Evolutionary conservation across 140 eudicot species (phyloP), one percentile per base, ranked within the genome.

Genomic region (Bidens hawaiensis): DNA sequence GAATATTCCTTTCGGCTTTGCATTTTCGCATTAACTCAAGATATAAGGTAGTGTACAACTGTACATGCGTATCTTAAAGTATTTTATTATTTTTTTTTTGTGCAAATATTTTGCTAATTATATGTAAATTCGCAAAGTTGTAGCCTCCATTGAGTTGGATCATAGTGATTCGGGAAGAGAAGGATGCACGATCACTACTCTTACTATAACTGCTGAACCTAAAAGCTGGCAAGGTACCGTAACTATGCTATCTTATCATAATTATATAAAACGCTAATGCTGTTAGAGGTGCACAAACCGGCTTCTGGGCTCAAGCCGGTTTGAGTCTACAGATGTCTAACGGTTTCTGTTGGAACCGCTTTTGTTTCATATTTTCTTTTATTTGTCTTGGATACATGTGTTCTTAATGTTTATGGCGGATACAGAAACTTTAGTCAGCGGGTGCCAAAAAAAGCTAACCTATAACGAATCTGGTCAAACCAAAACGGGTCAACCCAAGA

Each of bases 141-240:
- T 57, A 82, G 90, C 65, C 98, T 79, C 95, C 41, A 87, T 91
- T 54, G 98, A 91, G 69, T 70, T 91, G 85, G 98, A 91, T 80
- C 98, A 91, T 68, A 91, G 98, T 71, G 98, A 91, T 70, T 91
- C 98, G 38, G 99, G 95, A 68, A 81, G 99, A 64, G 99, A 93
- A 67, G 99, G 99, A 54, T 93, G 99, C 78, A 88, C 99, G 7
- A 95, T 93, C 15, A 93, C 99, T 64, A 87, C 99, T 66, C 96
- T 93, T 60, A 93, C 99, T 16, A 94, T 93, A 59, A 93, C 82
- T 0, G 96, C 99, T 58, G 99, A 93, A 74, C 99, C 99, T 27
- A 82, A 83, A 68, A 93, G 88, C 56, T 93, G 99, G 99, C 85
- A 74, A 70, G 45, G 77, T 82, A 96, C 99, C 22, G 45, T 50